Conservation (phyloP, 2,329 filamentous ascomycete species). For the Mycogone perniciosa region DNA sequence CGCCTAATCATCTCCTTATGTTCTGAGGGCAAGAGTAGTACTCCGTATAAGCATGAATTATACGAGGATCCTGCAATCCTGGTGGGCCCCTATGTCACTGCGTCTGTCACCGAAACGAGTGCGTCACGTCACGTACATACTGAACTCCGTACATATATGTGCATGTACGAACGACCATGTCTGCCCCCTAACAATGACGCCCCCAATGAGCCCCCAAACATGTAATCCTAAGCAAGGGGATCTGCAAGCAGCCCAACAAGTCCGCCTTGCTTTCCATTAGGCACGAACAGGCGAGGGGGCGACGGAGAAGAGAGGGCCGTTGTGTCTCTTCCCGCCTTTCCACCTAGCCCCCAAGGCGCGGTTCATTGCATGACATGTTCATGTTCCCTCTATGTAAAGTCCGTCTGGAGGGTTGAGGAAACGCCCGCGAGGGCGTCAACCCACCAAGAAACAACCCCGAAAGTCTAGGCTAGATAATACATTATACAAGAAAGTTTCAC, state of each 20-base stretch:
- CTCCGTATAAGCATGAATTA: background rate
- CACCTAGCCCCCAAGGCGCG: background rate
- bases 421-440: constrained; percentile 7
- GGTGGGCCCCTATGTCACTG: background rate
- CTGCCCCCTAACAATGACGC: background rate
- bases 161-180: too few species aligned
- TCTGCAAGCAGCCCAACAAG: background rate
- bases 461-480: constrained; percentile 8
- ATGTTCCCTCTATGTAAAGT: background rate
- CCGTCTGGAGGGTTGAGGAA: background rate
- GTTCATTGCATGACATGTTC: background rate
- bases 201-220: constrained; percentile 1
- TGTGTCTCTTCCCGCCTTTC: background rate
- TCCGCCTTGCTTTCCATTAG: background rate
- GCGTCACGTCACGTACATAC: background rate
- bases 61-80: background rate
- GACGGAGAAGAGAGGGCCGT: background rate
- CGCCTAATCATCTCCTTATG: background rate
- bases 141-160: background rate
- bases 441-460: background rate
- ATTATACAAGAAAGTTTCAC: background rate
- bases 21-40: background rate
- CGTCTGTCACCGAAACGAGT: background rate
- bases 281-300: background rate
- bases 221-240: background rate